phyloP scores from a whole-genome alignment of 768 basidiomycete species.

The Pisolithus sp. region DNA sequence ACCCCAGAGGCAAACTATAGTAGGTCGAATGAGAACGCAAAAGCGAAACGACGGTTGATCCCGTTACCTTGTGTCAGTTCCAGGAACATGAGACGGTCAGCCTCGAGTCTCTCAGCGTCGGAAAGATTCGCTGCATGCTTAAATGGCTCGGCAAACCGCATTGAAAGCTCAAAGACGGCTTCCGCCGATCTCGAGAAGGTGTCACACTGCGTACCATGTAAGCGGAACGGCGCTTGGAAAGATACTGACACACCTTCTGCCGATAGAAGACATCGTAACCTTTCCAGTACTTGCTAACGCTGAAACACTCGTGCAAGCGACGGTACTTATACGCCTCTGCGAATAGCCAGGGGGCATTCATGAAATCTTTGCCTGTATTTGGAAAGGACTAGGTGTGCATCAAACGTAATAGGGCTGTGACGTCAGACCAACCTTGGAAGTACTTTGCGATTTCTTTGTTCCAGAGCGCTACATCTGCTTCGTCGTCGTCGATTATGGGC shows the following conservation, averaged over 20 bases:
- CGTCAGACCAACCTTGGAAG: conserved; percentile 63
- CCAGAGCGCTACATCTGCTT: conserved; percentile 91
- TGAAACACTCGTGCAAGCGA: conserved; percentile 89
- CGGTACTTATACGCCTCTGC: conserved; percentile 94
- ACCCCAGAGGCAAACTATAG: conserved; percentile 89
- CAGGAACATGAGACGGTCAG: conserved; percentile 79
- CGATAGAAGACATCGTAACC: conserved; percentile 94
- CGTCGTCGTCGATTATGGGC: conserved; percentile 85
- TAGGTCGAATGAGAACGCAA: conserved; percentile 1
- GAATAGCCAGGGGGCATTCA: conserved; percentile 96
- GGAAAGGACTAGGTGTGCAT: not conserved
- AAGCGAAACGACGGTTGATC: not conserved
- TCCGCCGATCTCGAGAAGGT: conserved; percentile 90
- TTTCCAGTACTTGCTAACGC: conserved; percentile 82
- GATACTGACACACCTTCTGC: conserved; percentile 56
- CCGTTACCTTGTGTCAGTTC: conserved; percentile 82
- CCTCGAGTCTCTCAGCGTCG: conserved; percentile 51
- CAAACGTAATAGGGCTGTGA: not conserved
- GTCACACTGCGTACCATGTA: conserved; percentile 55
- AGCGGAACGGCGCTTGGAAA: not conserved
- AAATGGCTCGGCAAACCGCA: conserved; percentile 85
- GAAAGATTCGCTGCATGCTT: conserved; percentile 50
- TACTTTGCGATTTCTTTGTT: conserved; percentile 96
- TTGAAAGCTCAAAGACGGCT: conserved; percentile 91
- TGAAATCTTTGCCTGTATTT: conserved; percentile 71